phyloP scores from a whole-genome alignment of 1,139 yeast species.

The Groenewaldozyma sp. region DNA sequence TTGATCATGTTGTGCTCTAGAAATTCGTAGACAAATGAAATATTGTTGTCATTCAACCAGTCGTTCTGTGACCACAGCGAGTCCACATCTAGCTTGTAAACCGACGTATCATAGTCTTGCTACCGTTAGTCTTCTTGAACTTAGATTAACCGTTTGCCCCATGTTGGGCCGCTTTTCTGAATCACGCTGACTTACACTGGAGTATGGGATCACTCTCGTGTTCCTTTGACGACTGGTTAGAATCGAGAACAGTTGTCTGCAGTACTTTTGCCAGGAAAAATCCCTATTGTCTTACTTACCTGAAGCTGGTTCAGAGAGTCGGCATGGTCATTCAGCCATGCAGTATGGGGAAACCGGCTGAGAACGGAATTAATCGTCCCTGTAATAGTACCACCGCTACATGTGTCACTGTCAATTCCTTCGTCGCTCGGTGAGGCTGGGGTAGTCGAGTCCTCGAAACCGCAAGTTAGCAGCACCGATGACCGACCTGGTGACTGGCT shows the following conservation, averaged over 20 bases:
- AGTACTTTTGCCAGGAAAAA: no score
- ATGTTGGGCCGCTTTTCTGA: neutral
- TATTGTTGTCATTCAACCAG: slow-evolving; percentile 68
- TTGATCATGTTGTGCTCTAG: slow-evolving; percentile 31
- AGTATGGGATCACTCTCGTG: slow-evolving; percentile 10
- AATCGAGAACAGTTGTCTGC: no score
- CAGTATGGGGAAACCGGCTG: neutral
- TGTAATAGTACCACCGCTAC: no score
- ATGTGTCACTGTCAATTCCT: no score
- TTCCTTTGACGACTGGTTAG: neutral
- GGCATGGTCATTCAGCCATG: neutral
- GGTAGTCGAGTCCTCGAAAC: slow-evolving; percentile 13
- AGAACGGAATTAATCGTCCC: neutral
- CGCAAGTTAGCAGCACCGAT: no score
- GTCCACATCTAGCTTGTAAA: slow-evolving; percentile 39
- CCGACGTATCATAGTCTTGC: slow-evolving; percentile 19
- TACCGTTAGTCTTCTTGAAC: no score
- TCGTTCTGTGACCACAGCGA: slow-evolving; percentile 34
- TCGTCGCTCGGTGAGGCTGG: neutral
- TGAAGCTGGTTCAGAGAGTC: neutral
- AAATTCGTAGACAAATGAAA: slow-evolving; percentile 54
- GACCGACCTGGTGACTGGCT: no score
- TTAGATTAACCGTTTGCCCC: no score
- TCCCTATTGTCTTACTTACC: neutral
- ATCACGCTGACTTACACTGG: slow-evolving; percentile 11